Conservation (phyloP, 805 yeast genomes). For the Kuraishia hungarica region DNA sequence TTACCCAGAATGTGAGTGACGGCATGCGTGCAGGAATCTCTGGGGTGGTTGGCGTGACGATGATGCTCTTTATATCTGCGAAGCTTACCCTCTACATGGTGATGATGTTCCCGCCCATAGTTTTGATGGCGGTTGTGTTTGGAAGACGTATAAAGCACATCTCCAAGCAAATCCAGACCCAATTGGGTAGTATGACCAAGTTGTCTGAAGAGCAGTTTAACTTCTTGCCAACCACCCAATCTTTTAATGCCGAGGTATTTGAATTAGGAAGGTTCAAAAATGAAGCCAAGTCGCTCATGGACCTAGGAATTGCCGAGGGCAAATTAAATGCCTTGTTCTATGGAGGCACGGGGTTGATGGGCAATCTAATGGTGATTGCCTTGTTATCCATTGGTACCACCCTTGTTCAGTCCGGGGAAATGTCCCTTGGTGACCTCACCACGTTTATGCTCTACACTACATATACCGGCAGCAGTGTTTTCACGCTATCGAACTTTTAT, state of each 20-base stretch:
- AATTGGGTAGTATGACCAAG: constrained; percentile 78
- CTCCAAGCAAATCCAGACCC: constrained; percentile 72
- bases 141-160: constrained; percentile 72
- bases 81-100: constrained; percentile 78
- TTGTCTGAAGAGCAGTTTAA: constrained; percentile 87
- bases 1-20: constrained; percentile 85
- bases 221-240: constrained; percentile 80
- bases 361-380: constrained; percentile 73
- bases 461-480: constrained; percentile 87
- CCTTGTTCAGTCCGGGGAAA: constrained; percentile 67
- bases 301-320: constrained; percentile 75
- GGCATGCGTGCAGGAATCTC: constrained; percentile 81
- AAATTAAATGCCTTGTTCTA: constrained; percentile 65
- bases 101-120: constrained; percentile 74
- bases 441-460: constrained; percentile 94
- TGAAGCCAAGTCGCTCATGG: constrained; percentile 57
- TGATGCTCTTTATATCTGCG: constrained; percentile 87
- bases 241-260: constrained; percentile 76
- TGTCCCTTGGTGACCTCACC: constrained; percentile 83
- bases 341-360: constrained; percentile 76
- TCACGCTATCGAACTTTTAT: constrained; percentile 85
- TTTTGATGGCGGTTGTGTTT: constrained; percentile 70
- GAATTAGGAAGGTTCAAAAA: constrained; percentile 71
- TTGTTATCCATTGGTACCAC: constrained; percentile 73
- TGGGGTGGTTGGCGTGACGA: constrained; percentile 78